Evolutionary conservation across 2,329 filamentous ascomycete genomes (phyloP), one percentile per base, ranked within the genome.

Genomic region (Colletotrichum incanum): DNA sequence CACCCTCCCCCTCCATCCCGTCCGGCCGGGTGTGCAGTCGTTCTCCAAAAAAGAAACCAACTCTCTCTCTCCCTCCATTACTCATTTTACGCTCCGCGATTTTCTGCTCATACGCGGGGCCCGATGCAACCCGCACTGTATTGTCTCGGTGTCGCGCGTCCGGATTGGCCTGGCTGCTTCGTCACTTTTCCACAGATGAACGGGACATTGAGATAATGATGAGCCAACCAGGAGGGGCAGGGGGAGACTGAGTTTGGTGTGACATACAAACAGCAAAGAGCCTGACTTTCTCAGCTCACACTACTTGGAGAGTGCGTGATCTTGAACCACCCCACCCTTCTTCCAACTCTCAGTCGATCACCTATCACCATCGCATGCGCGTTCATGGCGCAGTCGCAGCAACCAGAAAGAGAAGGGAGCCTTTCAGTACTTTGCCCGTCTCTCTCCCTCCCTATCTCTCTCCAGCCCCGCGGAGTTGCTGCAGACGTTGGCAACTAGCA

Each of bases 71-170:
- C 26, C 37, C 65, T n/a, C 34, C 12, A 18, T n/a, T 68, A 7
- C 65, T 63, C 62, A n/a, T 34, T 14, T 14, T 7, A 16, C 54
- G 56, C 65, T 66, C 60, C 28, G 16, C 39, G 39, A 5, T 54
- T 60, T 43, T 31, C 16, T 54, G 45, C 18, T 23, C 62, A 23
- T 26, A 16, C 16, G 37, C 11, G 23, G 50, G 37, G 50, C 65
- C 70, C 70, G 70, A 72, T 31, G 70, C 70, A 72, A 72, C 65
- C 70, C 70, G 70, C 52, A 2, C 49, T 54, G 39, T 37, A 11
- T 49, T 65, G 54, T 69, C 52, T 70, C 47, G 45, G 28, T 31
- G 7, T 58, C n/a, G 9, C 7, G 23, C 12, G 20, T 28, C 28
- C 14, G 45, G 65, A 64, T 69, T 69, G 65, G 69, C 37, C 23